Percentiles rank a stretch among this genome's conserved stretches.
Evolutionary conservation across 2,329 filamentous ascomycete species (phyloP).

Genomic region (Colletotrichum scovillei): DNA sequence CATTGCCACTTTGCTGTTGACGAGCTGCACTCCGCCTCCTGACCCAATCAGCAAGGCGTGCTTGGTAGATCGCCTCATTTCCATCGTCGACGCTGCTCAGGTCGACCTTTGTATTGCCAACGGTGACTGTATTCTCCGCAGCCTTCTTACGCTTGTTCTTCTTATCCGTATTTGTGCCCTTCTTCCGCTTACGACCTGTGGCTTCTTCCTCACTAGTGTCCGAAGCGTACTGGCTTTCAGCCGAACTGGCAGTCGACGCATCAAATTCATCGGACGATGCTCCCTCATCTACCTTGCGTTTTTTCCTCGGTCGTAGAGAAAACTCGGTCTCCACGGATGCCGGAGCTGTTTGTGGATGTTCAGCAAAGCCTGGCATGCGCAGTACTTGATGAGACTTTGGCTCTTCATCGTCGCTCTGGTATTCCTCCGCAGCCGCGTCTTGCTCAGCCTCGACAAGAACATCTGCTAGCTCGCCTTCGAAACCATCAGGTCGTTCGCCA

Average conservation of each 20-base stretch:
- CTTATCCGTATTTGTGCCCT: constrained; percentile 54
- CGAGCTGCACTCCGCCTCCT: constrained; percentile 57
- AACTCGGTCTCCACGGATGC: constrained; percentile 62
- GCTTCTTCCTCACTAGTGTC: constrained; percentile 53
- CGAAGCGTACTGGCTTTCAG: constrained; percentile 40
- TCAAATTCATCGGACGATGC: constrained; percentile 60
- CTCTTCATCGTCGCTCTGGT: constrained; percentile 55
- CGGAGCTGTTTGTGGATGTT: constrained; percentile 52
- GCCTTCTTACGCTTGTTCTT: constrained; percentile 44
- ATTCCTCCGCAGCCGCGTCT: constrained; percentile 67
- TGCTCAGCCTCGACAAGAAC: constrained; percentile 86
- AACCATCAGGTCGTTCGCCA: constrained; percentile 68
- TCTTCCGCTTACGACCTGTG: constrained; percentile 52
- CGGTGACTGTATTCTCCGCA: constrained; percentile 30
- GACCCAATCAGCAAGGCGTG: constrained; percentile 81
- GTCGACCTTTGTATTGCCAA: constrained; percentile 55
- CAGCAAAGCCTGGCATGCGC: constrained; percentile 77
- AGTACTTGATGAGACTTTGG: constrained; percentile 78
- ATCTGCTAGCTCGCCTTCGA: constrained; percentile 78
- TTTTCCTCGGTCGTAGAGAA: constrained; percentile 69
- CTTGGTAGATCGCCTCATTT: constrained; percentile 83
- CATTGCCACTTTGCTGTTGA: constrained; percentile 45
- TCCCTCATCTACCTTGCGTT: constrained; percentile 53
- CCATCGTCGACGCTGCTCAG: constrained; percentile 83
- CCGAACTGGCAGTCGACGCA: constrained; percentile 43